phyloP scores from a whole-genome alignment of 139 green algal species.

The Chlorella sp. region DNA sequence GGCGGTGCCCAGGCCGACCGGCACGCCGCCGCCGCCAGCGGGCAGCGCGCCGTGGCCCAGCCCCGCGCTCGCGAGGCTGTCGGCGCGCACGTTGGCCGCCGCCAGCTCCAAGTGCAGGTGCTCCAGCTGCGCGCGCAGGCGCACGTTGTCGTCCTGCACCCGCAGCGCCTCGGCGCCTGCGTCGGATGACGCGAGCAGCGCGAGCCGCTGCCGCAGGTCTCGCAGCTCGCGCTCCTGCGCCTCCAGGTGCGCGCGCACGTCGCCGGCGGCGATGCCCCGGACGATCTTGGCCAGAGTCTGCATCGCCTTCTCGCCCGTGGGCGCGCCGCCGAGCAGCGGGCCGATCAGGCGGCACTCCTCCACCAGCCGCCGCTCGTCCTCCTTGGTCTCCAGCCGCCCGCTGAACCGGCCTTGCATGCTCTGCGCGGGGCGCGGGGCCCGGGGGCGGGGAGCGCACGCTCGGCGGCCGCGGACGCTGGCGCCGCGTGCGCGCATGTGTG shows the following conservation, averaged over 20 bases:
- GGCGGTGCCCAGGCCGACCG: too few relatives aligned
- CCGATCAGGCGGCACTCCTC: slow-evolving; percentile 82
- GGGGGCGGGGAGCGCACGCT: too few relatives aligned
- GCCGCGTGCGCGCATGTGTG: too few relatives aligned
- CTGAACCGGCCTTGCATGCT: slow-evolving; percentile 76
- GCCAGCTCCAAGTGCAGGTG: slow-evolving; percentile 14
- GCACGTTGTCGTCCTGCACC: slow-evolving; percentile 41
- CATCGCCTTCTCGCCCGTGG: slow-evolving; percentile 67
- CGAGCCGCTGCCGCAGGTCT: slow-evolving; percentile 38
- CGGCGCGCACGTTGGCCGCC: background rate
- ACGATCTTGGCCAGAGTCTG: slow-evolving; percentile 85
- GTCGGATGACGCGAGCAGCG: slow-evolving; percentile 31
- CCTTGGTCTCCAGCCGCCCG: slow-evolving; percentile 81
- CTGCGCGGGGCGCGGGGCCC: background rate
- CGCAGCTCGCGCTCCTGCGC: slow-evolving; percentile 28
- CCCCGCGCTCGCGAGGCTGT: too few relatives aligned
- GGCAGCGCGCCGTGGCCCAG: too few relatives aligned
- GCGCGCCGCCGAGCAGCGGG: slow-evolving; percentile 66
- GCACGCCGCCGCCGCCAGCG: too few relatives aligned
- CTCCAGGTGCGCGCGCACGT: slow-evolving; percentile 69
- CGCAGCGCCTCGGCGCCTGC: slow-evolving; percentile 7
- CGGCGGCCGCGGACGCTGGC: too few relatives aligned
- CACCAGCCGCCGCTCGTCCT: slow-evolving; percentile 77
- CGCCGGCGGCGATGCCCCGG: slow-evolving; percentile 72
- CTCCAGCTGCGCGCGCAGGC: slow-evolving; percentile 32